These are phyloP conservation scores for Turnera subulata DNA, from an alignment of 345 rosid species.

Conservation along the genomic window DNA sequence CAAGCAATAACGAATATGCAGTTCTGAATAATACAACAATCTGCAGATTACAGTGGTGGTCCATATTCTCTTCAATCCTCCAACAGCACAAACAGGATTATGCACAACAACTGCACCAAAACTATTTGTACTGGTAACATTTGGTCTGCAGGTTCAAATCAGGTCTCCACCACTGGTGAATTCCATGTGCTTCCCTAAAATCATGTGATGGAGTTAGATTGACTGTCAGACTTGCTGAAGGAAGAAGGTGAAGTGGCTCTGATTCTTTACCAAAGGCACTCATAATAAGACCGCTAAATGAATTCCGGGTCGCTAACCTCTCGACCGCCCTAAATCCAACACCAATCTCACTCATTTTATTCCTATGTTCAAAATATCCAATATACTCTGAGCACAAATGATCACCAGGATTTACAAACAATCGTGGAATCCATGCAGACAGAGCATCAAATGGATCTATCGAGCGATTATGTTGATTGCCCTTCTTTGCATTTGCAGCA, in stretches of 20 bases:
- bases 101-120: not conserved
- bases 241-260: constrained; percentile 71
- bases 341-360: constrained; percentile 82
- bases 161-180: constrained; percentile 91
- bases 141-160: constrained; percentile 49
- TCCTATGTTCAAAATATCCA: constrained; percentile 84
- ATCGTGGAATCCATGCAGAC: constrained; percentile 60
- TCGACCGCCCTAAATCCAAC: constrained; percentile 65
- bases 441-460: constrained; percentile 47
- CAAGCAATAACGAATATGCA: too few relatives aligned
- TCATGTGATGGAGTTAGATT: constrained; percentile 40
- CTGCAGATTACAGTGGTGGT: too few relatives aligned
- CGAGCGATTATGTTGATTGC: constrained; percentile 26
- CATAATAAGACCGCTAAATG: constrained; percentile 62
- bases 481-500: constrained; percentile 45
- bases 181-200: constrained; percentile 78
- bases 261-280: constrained; percentile 50
- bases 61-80: not conserved
- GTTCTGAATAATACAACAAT: too few relatives aligned
- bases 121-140: constrained; percentile 47
- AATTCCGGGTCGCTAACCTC: constrained; percentile 63
- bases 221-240: constrained; percentile 57
- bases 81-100: not conserved
- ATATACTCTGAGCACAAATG: constrained; percentile 73
- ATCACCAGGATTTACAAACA: constrained; percentile 62